phyloP scores from a whole-genome alignment of 2,329 filamentous ascomycete species.

The Clarireedia hainanense region DNA sequence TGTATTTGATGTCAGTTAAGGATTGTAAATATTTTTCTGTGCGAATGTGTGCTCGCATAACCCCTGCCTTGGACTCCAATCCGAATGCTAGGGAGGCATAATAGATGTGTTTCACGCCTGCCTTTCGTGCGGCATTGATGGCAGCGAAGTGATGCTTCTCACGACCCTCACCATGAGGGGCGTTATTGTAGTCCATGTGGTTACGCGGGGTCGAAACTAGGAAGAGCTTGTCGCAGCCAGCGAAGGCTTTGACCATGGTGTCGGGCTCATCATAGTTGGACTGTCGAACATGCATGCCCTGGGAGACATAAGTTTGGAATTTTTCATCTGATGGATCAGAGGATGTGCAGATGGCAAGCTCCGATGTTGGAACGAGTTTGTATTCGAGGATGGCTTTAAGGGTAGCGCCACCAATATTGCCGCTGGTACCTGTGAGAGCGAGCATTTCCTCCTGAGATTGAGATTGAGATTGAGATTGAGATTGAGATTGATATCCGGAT shows the following conservation, averaged over 20 bases:
- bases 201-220: constrained; percentile 24
- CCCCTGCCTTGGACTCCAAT: constrained; percentile 9
- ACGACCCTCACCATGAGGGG: constrained; percentile 25
- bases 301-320: constrained; percentile 26
- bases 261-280: constrained; percentile 11
- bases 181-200: constrained; percentile 32
- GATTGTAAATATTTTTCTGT: constrained; percentile 18
- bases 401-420: constrained; percentile 14
- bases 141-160: constrained; percentile 17
- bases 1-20: constrained; percentile 10
- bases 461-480: no score
- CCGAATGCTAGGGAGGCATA: constrained; percentile 29
- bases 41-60: constrained; percentile 19
- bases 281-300: constrained; percentile 8
- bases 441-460: constrained; percentile 2
- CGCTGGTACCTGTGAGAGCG: constrained; percentile 11
- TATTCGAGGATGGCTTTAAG: constrained; percentile 11
- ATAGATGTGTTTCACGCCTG: constrained; percentile 29
- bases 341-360: constrained; percentile 14
- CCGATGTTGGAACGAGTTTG: constrained; percentile 2
- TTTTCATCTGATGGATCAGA: constrained; percentile 25
- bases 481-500: no score
- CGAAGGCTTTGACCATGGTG: constrained; percentile 6
- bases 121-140: constrained; percentile 27
- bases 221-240: constrained; percentile 26